These are phyloP conservation scores for Yarrowia deformans DNA, from an alignment of 805 yeast species.

Conservation along the genomic window DNA sequence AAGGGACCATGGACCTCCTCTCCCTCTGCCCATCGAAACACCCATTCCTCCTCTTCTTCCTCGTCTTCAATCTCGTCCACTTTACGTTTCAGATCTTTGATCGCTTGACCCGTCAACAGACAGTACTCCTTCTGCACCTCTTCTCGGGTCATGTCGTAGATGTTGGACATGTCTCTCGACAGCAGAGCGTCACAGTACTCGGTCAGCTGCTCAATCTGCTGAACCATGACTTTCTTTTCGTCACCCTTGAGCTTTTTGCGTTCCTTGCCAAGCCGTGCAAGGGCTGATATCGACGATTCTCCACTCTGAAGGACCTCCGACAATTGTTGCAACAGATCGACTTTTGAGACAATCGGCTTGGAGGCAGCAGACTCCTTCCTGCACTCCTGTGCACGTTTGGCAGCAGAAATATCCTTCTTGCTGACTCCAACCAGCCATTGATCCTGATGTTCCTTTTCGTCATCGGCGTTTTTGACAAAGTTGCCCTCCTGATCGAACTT, in stretches of 20 bases:
- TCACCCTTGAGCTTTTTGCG: conserved; percentile 36
- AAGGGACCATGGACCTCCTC: conserved; percentile 61
- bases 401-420: conserved; percentile 52
- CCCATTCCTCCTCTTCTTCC: conserved; percentile 54
- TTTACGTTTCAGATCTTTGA: conserved; percentile 44
- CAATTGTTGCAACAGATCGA: conserved; percentile 46
- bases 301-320: conserved; percentile 55
- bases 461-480: conserved; percentile 56
- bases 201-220: conserved; percentile 53
- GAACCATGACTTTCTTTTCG: conserved; percentile 14
- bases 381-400: conserved; percentile 51
- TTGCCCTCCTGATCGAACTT: conserved; percentile 68
- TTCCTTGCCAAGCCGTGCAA: conserved; percentile 52
- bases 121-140: conserved; percentile 58
- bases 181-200: conserved; percentile 57
- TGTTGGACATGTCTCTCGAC: conserved; percentile 54
- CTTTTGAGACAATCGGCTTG: conserved; percentile 39
- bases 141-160: conserved; percentile 65
- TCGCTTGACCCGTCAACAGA: conserved; percentile 54
- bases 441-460: conserved; percentile 52
- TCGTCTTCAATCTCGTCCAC: conserved; percentile 44
- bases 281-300: conserved; percentile 66
- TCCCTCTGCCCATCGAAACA: conserved; percentile 57
- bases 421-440: conserved; percentile 53
- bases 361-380: conserved; percentile 42